Base-by-base conservation (phyloP, 2,329 filamentous ascomycete species). In the Thermoascus crustaceus region DNA sequence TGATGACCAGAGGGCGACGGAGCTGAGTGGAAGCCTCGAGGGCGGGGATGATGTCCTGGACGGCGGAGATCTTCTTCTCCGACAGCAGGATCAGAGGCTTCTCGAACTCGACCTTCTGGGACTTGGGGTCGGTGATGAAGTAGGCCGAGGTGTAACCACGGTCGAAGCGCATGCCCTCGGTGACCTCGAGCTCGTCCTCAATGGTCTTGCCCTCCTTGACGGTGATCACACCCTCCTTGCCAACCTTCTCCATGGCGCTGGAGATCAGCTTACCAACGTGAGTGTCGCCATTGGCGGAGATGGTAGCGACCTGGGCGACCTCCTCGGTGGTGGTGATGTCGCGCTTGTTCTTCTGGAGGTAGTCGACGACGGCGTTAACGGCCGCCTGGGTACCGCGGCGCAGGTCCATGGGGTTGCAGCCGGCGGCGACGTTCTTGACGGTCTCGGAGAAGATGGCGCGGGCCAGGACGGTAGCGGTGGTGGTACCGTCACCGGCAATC, bases 201-300 rank as follows among this genome's bases (percentile, higher is more conserved):
- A 94, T 82, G 42, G 91, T 96, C 83, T 96, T 98, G 63, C 91
- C 91, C 76, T 98, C 91, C 82, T 98, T 98, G 60, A 96, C 89
- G 40, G 91, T 98, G 66, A 98, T 98, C 59, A 98, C 91, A 75
- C 91, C 91, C 74, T 98, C 91, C 78, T 98, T 98, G 68, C 91
- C 91, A 46, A 98, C 91, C 78, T 94, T 94, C 78, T 98, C 91
- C 91, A 98, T 98, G 53, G 91, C 91, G 61, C 80, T 95, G 61
- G 91, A 88, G 64, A 98, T 91, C 61, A 98, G 78, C 69, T 86
- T 81, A 55, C 91, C 91, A 57, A 98, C 85, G 70, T 95, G 88
- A 40, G 78, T 79, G 62, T 98, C 91, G 52, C 91, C 91, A 69
- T 98, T 98, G 65, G 91, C 91, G 53, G 82, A 89, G 71, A 98